These are phyloP conservation scores for Kurtzmaniella fragi DNA, from an alignment of 805 yeast species.

Conservation along the genomic window DNA sequence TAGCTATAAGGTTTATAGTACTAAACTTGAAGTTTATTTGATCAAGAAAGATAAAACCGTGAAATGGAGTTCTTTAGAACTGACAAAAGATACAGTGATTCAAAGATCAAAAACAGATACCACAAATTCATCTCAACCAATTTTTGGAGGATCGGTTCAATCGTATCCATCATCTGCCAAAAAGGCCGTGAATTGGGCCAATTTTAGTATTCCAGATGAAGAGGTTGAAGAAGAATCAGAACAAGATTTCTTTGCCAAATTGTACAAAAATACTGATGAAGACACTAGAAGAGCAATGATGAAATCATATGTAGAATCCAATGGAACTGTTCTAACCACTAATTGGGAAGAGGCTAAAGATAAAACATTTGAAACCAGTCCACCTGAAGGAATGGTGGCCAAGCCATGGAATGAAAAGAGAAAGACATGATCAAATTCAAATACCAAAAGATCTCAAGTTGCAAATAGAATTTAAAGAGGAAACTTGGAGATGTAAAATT, in stretches of 20 bases:
- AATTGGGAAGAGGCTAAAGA: slow-evolving; percentile 85
- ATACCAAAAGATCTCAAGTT: too few relatives aligned
- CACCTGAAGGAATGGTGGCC: slow-evolving; percentile 72
- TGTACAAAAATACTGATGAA: slow-evolving; percentile 78
- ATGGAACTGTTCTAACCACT: slow-evolving; percentile 90
- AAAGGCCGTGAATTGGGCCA: slow-evolving; percentile 66
- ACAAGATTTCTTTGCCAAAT: slow-evolving; percentile 65
- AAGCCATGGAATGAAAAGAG: slow-evolving; percentile 42
- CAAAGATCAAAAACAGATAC: background rate
- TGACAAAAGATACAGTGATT: slow-evolving; percentile 11
- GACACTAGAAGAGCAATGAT: slow-evolving; percentile 92
- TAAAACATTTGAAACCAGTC: slow-evolving; percentile 57
- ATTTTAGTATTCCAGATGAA: slow-evolving; percentile 39
- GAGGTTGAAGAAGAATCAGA: slow-evolving; percentile 45
- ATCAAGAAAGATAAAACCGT: slow-evolving; percentile 33
- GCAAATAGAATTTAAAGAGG: too few relatives aligned
- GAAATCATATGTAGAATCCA: slow-evolving; percentile 91
- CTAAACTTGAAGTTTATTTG: slow-evolving; percentile 71
- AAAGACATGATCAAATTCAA: background rate
- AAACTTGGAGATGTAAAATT: too few relatives aligned
- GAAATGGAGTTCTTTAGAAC: slow-evolving; percentile 56
- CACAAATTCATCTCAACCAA: slow-evolving; percentile 11
- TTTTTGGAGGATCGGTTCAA: too few relatives aligned
- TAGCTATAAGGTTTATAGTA: slow-evolving; percentile 49
- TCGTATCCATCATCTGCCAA: slow-evolving; percentile 63